These are phyloP conservation scores for Boeremia lycopersici DNA, from an alignment of 2,329 filamentous ascomycete species.

Conservation along the genomic window DNA sequence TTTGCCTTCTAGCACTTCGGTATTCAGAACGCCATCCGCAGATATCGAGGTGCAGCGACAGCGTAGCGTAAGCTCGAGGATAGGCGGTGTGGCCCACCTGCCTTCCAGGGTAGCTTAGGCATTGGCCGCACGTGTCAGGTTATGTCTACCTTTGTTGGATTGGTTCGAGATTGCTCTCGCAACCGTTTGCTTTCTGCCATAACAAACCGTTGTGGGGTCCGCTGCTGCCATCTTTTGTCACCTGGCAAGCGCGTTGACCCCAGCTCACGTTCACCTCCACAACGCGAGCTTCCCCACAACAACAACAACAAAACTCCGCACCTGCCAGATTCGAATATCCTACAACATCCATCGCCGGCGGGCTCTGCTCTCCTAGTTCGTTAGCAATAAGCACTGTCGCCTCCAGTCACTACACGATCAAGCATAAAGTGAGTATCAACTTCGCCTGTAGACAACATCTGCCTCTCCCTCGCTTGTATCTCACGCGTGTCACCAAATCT, in stretches of 20 bases:
- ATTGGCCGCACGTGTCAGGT: not conserved
- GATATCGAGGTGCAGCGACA: conserved; percentile 40
- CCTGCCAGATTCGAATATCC: not conserved
- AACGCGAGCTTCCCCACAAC: conserved; percentile 9
- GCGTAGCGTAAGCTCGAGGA: conserved; percentile 17
- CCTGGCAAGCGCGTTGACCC: conserved; percentile 9
- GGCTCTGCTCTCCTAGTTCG: conserved; percentile 1
- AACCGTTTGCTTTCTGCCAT: conserved; percentile 2
- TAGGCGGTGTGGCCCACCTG: conserved; percentile 4
- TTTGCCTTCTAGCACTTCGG: conserved; percentile 66
- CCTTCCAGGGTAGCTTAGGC: conserved; percentile 15
- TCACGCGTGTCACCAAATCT: not conserved
- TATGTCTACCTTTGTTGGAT: not conserved
- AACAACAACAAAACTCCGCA: not conserved
- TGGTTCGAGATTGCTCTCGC: not conserved
- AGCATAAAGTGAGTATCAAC: not conserved
- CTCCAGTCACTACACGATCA: not conserved
- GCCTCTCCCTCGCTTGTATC: not conserved
- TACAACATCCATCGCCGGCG: not conserved
- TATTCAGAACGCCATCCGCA: conserved; percentile 63
- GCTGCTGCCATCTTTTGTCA: not conserved
- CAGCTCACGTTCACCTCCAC: conserved; percentile 7
- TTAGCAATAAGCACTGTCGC: not conserved
- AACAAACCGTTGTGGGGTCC: not conserved
- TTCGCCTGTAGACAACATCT: not conserved